Evolutionary conservation across 106 monocot genomes (phyloP).

Genomic region (Phalaenopsis aphrodite): DNA sequence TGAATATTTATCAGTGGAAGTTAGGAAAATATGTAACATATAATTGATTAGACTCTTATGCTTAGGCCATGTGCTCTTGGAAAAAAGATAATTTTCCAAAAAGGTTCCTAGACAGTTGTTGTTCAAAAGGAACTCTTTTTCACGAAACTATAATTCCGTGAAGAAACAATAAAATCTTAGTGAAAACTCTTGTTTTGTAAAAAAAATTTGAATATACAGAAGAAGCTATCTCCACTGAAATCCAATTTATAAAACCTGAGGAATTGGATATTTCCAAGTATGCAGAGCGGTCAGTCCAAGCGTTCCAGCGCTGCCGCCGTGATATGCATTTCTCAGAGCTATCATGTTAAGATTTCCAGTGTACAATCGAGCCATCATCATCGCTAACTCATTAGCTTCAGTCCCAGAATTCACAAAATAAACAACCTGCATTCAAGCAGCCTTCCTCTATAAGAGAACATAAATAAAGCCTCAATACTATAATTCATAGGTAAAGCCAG

Average conservation of each 20-base stretch:
- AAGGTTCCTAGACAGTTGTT: too few relatives aligned
- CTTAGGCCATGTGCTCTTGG: too few relatives aligned
- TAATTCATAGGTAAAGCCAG: conserved; percentile 1
- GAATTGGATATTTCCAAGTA: conserved; percentile 98
- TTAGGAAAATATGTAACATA: neutral
- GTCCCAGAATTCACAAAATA: conserved; percentile 99
- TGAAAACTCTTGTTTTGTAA: too few relatives aligned
- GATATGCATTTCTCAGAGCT: conserved; percentile 94
- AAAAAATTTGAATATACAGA: neutral
- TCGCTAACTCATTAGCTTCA: conserved; percentile 97
- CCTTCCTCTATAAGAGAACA: neutral
- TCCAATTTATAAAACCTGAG: conserved; percentile 48
- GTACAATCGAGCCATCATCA: conserved; percentile 90
- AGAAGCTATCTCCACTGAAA: neutral
- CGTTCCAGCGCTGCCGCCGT: conserved; percentile 95
- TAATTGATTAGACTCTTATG: neutral
- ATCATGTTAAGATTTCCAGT: conserved; percentile 89
- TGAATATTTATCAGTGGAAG: neutral
- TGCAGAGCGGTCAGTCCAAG: conserved; percentile 77
- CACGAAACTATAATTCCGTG: too few relatives aligned
- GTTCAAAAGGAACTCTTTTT: too few relatives aligned
- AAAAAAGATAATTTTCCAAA: too few relatives aligned
- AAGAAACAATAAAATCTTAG: too few relatives aligned
- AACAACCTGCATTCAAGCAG: conserved; percentile 60
- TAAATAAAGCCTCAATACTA: neutral